Evolutionary conservation across 768 basidiomycete species (phyloP), one percentile per base, ranked within the genome.

Genomic region (Calocera cornea): DNA sequence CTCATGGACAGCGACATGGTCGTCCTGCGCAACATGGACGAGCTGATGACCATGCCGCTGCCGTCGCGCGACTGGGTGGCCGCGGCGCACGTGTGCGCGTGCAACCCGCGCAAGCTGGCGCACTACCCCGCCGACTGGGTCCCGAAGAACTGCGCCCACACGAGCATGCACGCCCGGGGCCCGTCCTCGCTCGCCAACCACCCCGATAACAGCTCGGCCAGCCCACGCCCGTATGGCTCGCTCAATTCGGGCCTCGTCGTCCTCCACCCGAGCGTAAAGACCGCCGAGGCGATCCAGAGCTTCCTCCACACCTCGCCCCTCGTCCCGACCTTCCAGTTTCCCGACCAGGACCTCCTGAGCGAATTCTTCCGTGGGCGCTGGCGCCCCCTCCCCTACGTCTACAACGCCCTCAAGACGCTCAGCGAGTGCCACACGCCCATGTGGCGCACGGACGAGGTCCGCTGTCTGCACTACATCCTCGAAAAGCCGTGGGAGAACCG

Each of bases 91-190:
- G 94, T 86, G 16, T 99, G 95, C 73, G 87, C 93, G 2, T 99
- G 95, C 79, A 99, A 99, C 76, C 95, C 95, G 7, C 83, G 86
- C 41, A 87, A 85, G 73, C 75, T 95, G 22, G 69, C 81, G 1
- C 91, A 95, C 75, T 99, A 99, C 77, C 95, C 95, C 8, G 72
- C 77, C 2, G 93, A 97, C 74, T 99, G 95, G 97, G 81, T 85
- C 41, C 94, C 95, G n/a, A 86, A 79, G 68, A 97, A 98, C 73
- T 99, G 95, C 76, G 86, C 89, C 24, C 87, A 92, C 75, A 87
- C 88, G 3, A 76, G 80, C 7, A 75, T 82, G 65, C 54, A 60
- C 31, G 54, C 14, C 8, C 24, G 54, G 2, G 54, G 54, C 54
- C 24, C 10, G 27, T 60, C 54, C 14, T 60, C 54, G 54, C 31